A percentile compares a stretch with the other conserved stretches of the same genome.
Evolutionary conservation across 169 alveolate genomes (phyloP).

Genomic region (Plasmodium malariae): DNA sequence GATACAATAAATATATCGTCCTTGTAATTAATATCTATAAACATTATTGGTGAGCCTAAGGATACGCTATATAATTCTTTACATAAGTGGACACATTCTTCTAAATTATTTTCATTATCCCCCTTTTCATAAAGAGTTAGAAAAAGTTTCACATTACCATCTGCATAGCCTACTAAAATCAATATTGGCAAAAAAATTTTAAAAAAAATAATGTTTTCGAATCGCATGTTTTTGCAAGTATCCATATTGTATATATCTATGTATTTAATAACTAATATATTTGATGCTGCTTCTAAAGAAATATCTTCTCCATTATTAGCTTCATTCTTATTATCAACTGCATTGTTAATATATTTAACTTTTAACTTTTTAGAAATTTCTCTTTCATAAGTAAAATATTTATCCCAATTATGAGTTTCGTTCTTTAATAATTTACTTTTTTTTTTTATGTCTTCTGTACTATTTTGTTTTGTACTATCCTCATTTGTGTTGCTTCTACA

Average conservation of each 20-base stretch:
- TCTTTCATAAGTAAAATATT: constrained; percentile 44
- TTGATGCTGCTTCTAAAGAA: constrained; percentile 16
- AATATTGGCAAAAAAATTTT: constrained; percentile 52
- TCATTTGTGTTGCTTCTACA: not conserved
- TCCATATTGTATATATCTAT: constrained; percentile 40
- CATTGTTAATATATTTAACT: constrained; percentile 21
- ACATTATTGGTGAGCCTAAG: constrained; percentile 61
- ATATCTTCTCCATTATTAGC: not conserved
- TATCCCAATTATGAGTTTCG: constrained; percentile 41
- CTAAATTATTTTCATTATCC: constrained; percentile 14
- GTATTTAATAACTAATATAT: constrained; percentile 42
- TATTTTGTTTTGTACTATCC: not conserved
- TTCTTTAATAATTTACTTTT: not conserved
- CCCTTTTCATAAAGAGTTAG: constrained; percentile 49
- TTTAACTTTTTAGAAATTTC: constrained; percentile 41
- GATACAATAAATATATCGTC: constrained; percentile 55
- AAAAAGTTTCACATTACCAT: constrained; percentile 45
- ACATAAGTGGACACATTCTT: constrained; percentile 30
- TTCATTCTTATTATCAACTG: not conserved
- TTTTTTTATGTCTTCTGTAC: not conserved
- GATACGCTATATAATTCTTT: constrained; percentile 41
- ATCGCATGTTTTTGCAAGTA: constrained; percentile 13
- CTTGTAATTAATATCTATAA: constrained; percentile 61
- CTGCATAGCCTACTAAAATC: constrained; percentile 66
- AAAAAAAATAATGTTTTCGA: constrained; percentile 58